Conservation (phyloP, 139 green algal genomes). For the Picochlorum sp. region DNA sequence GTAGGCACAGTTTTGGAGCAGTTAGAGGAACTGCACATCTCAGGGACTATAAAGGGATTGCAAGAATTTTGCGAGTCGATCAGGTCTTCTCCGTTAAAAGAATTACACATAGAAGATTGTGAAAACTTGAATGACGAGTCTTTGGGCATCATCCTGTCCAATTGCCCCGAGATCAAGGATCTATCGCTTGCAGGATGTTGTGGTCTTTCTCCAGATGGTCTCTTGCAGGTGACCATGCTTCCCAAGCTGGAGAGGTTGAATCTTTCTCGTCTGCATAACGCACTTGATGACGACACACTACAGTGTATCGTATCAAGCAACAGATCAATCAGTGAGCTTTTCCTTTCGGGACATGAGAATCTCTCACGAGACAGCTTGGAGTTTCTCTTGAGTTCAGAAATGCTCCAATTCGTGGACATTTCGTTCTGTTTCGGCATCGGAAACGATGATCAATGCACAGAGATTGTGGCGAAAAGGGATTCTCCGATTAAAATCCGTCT, state of each 20-base stretch:
- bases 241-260: constrained; percentile 7
- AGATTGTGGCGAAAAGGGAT: neutral
- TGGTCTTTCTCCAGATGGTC: neutral
- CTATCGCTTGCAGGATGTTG: neutral
- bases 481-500: neutral
- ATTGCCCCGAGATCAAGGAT: neutral
- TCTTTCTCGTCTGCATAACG: constrained; percentile 7
- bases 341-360: neutral
- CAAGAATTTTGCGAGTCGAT: too few relatives aligned
- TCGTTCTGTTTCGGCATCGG: constrained; percentile 1
- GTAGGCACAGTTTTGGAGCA: too few relatives aligned
- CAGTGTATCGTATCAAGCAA: neutral
- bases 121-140: neutral
- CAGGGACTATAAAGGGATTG: too few relatives aligned
- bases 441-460: neutral
- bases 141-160: neutral
- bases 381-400: neutral
- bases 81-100: neutral
- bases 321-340: neutral
- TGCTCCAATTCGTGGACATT: neutral
- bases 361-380: neutral
- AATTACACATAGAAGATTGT: neutral
- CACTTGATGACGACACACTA: neutral
- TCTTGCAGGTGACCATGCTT: constrained; percentile 2
- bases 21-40: too few relatives aligned